Evolutionary conservation across 305 asterid genomes (phyloP).

Genomic region (Fraxinus latifolia): DNA sequence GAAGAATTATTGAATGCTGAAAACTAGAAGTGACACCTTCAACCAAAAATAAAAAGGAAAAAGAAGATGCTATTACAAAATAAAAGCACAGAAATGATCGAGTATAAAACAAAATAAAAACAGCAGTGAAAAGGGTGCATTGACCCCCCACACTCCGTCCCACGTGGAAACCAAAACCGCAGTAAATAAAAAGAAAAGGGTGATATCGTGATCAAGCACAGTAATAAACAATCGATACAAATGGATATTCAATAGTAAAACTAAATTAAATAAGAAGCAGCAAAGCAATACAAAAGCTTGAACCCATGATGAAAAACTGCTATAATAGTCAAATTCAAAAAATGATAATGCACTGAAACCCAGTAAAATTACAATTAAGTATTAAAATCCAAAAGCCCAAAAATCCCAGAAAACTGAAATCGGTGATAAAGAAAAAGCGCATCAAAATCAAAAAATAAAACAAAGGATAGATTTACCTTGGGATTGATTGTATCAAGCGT

Average conservation of each 20-base stretch:
- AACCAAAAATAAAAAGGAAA: not conserved
- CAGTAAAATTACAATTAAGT: not conserved
- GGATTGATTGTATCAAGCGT: constrained; percentile 69
- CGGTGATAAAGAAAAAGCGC: not conserved
- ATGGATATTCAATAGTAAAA: not conserved
- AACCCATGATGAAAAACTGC: not conserved
- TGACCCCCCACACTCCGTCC: not conserved
- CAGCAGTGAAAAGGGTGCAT: not conserved
- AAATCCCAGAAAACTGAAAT: not conserved
- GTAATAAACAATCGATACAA: not conserved
- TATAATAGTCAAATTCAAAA: not conserved
- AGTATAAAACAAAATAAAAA: not conserved
- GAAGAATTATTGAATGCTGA: not conserved
- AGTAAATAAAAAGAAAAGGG: not conserved
- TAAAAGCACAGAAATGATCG: not conserved
- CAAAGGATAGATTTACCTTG: constrained; percentile 40
- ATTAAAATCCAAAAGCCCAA: not conserved
- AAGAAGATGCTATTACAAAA: not conserved
- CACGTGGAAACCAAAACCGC: not conserved
- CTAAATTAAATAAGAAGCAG: not conserved
- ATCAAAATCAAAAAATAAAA: not conserved
- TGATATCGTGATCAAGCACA: not conserved
- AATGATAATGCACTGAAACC: not conserved
- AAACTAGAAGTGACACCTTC: not conserved
- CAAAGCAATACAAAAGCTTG: not conserved